Base-by-base conservation (phyloP, 768 basidiomycete species). In the Amanita thiersii region DNA sequence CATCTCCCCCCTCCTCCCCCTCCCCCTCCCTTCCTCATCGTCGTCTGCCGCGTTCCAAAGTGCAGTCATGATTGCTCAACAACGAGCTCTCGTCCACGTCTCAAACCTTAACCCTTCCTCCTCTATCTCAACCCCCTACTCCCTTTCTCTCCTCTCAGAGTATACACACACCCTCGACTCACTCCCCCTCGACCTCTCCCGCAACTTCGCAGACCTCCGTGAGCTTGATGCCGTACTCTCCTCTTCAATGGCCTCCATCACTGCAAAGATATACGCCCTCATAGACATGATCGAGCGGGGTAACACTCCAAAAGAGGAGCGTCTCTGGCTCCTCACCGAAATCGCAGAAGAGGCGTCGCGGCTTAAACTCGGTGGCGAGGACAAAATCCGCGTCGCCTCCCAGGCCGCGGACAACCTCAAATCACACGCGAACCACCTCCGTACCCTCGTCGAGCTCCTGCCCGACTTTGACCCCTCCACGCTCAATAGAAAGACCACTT, bases 141-240 rank as follows among this genome's bases (percentile, higher is more conserved):
- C 81, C 5, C 75, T 87, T 48, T 58, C 76, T 30, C 69, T 88
- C 45, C 77, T 91, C 52, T 69, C 75, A 44, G 88, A 92, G 59
- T 91, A 89, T 67, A 81, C 81, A 11, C 91, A 98, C 61, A 81
- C 85, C 19, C 83, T 98, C 60, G 93, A 96, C 66, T 76, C 91
- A 15, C 77, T 98, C 43, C 94, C 94, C 45, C 73, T 86, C 48
- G 91, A 96, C 63, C 81, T 99, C 61, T 94, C 94, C 9, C 81
- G 89, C 61, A 83, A 81, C 62, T 88, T 96, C 60, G 88, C 86
- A 8, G 96, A 99, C 72, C 79, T 99, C 40, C 87, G 92, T 49
- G 96, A 99, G 65, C 86, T 99, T 64, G 96, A 98, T 61, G 96
- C 94, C 44, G 96, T 99, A 45, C 77, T 99, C 51, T 92, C 91